Evolutionary conservation across 129 eudicot genomes (phyloP), one percentile per base, ranked within the genome.

Genomic region (Sambucus nigra): DNA sequence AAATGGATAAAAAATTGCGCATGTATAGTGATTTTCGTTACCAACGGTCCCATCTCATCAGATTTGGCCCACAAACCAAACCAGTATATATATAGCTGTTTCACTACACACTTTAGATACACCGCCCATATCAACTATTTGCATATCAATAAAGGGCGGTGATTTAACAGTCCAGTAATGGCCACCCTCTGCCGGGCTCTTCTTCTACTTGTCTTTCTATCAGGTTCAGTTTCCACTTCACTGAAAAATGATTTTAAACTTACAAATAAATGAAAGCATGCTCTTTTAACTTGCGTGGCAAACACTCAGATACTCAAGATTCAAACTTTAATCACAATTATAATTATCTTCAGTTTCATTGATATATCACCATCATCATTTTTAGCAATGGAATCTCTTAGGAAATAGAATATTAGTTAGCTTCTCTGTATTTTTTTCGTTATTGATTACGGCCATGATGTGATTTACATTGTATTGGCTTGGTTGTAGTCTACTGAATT

Each of bases 111-210:
- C n/a, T n/a, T n/a, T n/a, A n/a, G n/a, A n/a, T n/a, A n/a, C n/a
- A n/a, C n/a, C n/a, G n/a, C n/a, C n/a, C n/a, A n/a, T n/a, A n/a
- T n/a, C n/a, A n/a, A n/a, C n/a, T n/a, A n/a, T n/a, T n/a, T n/a
- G n/a, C n/a, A n/a, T 2, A 35, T 3, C 9, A 35, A 35, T 35
- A 35, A 35, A 35, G 13, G 42, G 42, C n/a, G n/a, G n/a, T n/a
- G 39, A 10, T 31, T 31, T 31, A 10, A n/a, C n/a, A n/a, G n/a
- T n/a, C n/a, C 20, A 42, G 38, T 16, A 68, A 80, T 80, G 87
- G 82, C 87, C 59, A 61, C 71, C 69, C 16, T 65, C 73, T 75
- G 65, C 69, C 60, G 47, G 65, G 33, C 70, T 53, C 69, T 72
- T 61, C 58, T 80, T 24, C 47, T 70, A 51, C 65, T 75, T 46